Percentiles rank a stretch among this genome's conserved stretches.
Evolutionary conservation across 2,329 filamentous ascomycete genomes (phyloP).

Genomic region (Biscogniauxia sp.): DNA sequence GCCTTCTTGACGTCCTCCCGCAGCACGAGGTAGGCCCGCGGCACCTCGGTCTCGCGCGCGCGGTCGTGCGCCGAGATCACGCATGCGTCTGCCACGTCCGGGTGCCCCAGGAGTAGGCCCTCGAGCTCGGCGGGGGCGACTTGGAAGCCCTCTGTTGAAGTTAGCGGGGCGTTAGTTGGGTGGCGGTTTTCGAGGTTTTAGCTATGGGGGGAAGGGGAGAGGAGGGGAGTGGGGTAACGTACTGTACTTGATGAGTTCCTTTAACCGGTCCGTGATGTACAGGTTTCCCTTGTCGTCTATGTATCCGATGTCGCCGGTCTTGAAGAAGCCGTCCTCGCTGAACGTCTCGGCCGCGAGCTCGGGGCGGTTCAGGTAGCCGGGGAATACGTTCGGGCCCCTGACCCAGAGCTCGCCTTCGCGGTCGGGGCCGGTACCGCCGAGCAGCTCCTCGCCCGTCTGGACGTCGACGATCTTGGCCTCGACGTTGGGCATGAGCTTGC

Average conservation of each 20-base stretch:
- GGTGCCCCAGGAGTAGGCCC: conserved; percentile 42
- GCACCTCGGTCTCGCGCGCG: conserved; percentile 64
- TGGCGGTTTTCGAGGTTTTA: background rate
- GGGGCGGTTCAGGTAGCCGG: conserved; percentile 73
- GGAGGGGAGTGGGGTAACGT: conserved; percentile 25
- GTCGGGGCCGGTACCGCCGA: conserved; percentile 38
- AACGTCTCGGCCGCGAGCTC: conserved; percentile 70
- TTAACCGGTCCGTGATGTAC: conserved; percentile 85
- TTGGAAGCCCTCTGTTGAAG: conserved; percentile 63
- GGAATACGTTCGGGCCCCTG: conserved; percentile 76
- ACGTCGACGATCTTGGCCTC: conserved; percentile 76
- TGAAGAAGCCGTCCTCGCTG: conserved; percentile 79
- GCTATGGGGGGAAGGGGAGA: background rate
- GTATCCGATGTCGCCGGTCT: conserved; percentile 83
- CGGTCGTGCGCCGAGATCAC: conserved; percentile 62
- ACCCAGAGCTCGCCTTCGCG: conserved; percentile 73
- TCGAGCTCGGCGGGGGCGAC: conserved; percentile 67
- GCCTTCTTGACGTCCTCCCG: conserved; percentile 2
- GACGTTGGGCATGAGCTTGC: conserved; percentile 74
- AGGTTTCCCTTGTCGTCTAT: conserved; percentile 77
- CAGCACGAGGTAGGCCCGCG: conserved; percentile 62
- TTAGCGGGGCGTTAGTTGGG: background rate
- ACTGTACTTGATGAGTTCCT: conserved; percentile 64
- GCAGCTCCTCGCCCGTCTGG: conserved; percentile 54
- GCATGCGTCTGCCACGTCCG: conserved; percentile 54